A percentile compares a stretch with the other conserved stretches of the same genome.
Evolutionary conservation across 371 early-diverging fungal species (phyloP).

Genomic region (Mortierella sp.): DNA sequence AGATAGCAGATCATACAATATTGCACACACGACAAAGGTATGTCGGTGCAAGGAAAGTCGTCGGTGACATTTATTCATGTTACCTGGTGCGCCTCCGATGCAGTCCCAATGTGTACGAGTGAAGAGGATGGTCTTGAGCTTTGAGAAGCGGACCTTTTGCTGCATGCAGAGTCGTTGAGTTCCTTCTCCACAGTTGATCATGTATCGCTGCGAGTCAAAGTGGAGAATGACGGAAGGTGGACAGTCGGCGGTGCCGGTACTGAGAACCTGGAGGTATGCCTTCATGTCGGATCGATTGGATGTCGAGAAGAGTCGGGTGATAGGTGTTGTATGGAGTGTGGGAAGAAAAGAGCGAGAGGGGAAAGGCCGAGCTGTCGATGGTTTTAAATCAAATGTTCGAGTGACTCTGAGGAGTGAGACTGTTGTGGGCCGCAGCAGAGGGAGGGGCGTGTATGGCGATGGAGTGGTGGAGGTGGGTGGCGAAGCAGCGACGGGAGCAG

Average conservation of each 20-base stretch:
- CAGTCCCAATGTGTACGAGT: slow-evolving; percentile 86
- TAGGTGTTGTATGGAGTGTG: neutral
- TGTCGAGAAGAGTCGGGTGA: slow-evolving; percentile 33
- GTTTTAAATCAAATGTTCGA: neutral
- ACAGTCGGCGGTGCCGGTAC: slow-evolving; percentile 77
- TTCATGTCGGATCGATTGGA: slow-evolving; percentile 73
- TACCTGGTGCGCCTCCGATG: slow-evolving; percentile 93
- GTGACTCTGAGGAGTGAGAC: neutral
- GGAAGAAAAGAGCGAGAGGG: neutral
- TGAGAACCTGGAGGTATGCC: slow-evolving; percentile 82
- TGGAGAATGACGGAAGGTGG: slow-evolving; percentile 83
- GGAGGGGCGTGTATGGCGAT: neutral
- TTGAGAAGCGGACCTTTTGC: slow-evolving; percentile 76
- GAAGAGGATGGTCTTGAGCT: slow-evolving; percentile 83
- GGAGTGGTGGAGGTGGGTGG: neutral
- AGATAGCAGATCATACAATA: neutral
- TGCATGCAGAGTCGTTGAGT: slow-evolving; percentile 90
- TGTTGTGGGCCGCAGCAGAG: slow-evolving; percentile 1
- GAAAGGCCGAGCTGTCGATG: neutral
- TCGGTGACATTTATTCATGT: neutral
- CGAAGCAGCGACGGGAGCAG: slow-evolving; percentile 5
- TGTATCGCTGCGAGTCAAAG: slow-evolving; percentile 86
- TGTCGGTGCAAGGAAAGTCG: neutral
- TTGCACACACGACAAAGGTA: no score
- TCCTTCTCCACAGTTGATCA: slow-evolving; percentile 97